These are phyloP conservation scores for Talaromyces wortmannii DNA, from an alignment of 495 filamentous ascomycete genomes.

Conservation along the genomic window DNA sequence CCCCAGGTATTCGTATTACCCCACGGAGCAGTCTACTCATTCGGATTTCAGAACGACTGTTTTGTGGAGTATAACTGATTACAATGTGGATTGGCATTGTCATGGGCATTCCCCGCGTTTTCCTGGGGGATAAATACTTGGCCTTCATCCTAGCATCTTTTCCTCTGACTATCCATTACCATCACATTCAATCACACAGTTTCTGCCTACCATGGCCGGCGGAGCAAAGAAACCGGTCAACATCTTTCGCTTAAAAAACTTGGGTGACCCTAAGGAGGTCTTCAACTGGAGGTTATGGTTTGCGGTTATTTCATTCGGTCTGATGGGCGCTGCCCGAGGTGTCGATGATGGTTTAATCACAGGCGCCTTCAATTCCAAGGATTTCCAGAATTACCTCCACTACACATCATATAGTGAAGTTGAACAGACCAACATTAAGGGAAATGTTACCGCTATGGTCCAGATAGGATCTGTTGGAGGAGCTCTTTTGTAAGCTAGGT, in stretches of 20 bases:
- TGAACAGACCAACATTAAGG: constrained; percentile 47
- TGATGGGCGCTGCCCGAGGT: constrained; percentile 54
- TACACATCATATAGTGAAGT: constrained; percentile 27
- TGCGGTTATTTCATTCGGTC: constrained; percentile 47
- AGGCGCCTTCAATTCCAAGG: constrained; percentile 41
- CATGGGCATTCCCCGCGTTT: no score
- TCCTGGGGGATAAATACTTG: no score
- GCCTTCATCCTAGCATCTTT: no score
- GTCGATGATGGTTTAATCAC: constrained; percentile 57
- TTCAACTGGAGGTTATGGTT: constrained; percentile 49
- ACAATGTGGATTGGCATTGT: no score
- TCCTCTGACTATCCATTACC: no score
- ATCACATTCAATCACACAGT: no score
- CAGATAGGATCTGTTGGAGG: constrained; percentile 53
- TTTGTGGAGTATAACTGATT: no score
- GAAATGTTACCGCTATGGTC: constrained; percentile 58
- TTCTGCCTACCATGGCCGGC: no score
- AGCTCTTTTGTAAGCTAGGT: constrained; percentile 15
- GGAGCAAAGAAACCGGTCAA: no score
- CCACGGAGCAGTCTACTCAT: no score
- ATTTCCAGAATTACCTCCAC: constrained; percentile 40
- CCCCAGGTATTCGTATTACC: no score
- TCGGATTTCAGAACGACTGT: no score
- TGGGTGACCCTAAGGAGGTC: constrained; percentile 34
- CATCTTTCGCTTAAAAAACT: constrained; percentile 39